Percentiles rank a stretch among this genome's conserved stretches.
phyloP scores from a whole-genome alignment of 257 asterid genomes.

The Nemophila menziesii region DNA sequence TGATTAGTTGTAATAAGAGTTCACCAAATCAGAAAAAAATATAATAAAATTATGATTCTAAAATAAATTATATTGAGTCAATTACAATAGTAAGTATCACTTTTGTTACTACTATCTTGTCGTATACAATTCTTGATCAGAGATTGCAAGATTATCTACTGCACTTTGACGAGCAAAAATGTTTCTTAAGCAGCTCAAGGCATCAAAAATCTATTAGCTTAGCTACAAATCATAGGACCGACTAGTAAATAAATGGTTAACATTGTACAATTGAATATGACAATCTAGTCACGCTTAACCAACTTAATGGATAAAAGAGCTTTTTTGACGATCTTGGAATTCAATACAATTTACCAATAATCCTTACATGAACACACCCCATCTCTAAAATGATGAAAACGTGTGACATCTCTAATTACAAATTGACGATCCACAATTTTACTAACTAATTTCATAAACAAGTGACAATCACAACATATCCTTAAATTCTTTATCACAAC shows the following conservation, averaged over 20 bases:
- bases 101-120: too few relatives aligned
- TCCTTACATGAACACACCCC: constrained; percentile 90
- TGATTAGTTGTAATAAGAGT: too few relatives aligned
- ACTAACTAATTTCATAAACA: constrained; percentile 56
- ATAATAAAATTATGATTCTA: too few relatives aligned
- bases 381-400: constrained; percentile 68
- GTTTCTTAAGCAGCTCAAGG: background rate
- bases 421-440: constrained; percentile 33
- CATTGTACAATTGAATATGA: background rate
- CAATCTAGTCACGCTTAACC: background rate
- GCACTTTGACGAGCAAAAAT: background rate
- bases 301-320: background rate
- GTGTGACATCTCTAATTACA: constrained; percentile 79
- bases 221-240: background rate
- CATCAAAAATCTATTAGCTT: background rate
- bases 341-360: constrained; percentile 42
- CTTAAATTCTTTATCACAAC: constrained; percentile 75
- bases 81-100: too few relatives aligned
- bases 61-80: too few relatives aligned
- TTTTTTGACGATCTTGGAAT: background rate
- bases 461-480: constrained; percentile 74
- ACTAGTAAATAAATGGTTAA: background rate
- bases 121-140: too few relatives aligned
- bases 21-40: too few relatives aligned
- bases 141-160: background rate